phyloP scores from a whole-genome alignment of 768 basidiomycete species.

The Thelephora aurantiotincta region DNA sequence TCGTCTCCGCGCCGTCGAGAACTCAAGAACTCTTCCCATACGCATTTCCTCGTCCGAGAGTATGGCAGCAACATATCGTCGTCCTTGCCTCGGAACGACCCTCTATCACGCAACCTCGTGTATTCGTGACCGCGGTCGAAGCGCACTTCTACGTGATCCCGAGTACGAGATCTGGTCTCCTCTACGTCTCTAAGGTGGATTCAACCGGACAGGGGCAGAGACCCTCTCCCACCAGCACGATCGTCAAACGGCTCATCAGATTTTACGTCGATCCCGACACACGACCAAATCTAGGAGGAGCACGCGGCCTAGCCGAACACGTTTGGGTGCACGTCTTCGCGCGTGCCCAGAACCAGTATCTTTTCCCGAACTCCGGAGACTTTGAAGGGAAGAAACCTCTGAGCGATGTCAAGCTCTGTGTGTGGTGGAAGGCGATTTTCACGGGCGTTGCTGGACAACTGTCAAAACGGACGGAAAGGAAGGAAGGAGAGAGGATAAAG shows the following conservation, averaged over 20 bases:
- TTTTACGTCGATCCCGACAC: slow-evolving; percentile 53
- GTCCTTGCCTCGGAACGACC: slow-evolving; percentile 58
- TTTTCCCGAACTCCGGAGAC: slow-evolving; percentile 81
- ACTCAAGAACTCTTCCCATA: slow-evolving; percentile 63
- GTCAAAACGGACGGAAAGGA: slow-evolving; percentile 13
- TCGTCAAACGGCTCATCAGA: slow-evolving; percentile 51
- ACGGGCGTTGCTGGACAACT: slow-evolving; percentile 36
- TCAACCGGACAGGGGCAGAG: slow-evolving; percentile 62
- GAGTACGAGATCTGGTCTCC: slow-evolving; percentile 47
- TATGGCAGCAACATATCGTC: slow-evolving; percentile 65
- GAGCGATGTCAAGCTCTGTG: slow-evolving; percentile 66
- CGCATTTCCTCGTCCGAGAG: slow-evolving; percentile 47
- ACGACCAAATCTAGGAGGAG: slow-evolving; percentile 29
- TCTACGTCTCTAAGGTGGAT: slow-evolving; percentile 93
- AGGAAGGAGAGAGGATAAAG: slow-evolving; percentile 16
- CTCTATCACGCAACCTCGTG: slow-evolving; percentile 30
- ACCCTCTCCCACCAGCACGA: slow-evolving; percentile 55
- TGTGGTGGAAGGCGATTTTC: slow-evolving; percentile 84
- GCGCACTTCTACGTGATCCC: slow-evolving; percentile 65
- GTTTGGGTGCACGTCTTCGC: slow-evolving; percentile 86
- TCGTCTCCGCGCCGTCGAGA: slow-evolving; percentile 55
- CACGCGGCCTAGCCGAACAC: slow-evolving; percentile 21
- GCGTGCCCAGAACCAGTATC: slow-evolving; percentile 78
- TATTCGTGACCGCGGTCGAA: slow-evolving; percentile 73
- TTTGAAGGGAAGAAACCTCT: slow-evolving; percentile 57